Percentiles rank a stretch among this genome's conserved stretches.
These are phyloP conservation scores for Purshia tridentata DNA, from an alignment of 306 rosid species.

Conservation along the genomic window DNA sequence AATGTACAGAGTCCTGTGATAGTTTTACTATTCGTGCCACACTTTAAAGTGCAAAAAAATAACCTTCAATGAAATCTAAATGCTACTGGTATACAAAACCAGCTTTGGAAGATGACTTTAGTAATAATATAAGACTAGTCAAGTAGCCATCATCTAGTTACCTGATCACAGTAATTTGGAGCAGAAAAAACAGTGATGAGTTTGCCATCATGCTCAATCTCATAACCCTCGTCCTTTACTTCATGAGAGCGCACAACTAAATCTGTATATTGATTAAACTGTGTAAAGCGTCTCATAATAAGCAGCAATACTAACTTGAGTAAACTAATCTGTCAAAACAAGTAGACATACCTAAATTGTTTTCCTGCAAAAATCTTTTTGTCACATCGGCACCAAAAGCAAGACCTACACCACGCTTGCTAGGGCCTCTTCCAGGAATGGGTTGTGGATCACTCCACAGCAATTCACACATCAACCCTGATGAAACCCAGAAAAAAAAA, in stretches of 20 bases:
- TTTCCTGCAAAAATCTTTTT: conserved; percentile 80
- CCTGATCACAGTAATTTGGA: conserved; percentile 99
- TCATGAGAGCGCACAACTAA: conserved; percentile 98
- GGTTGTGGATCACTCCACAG: conserved; percentile 99
- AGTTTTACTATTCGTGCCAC: neutral
- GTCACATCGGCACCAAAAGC: conserved; percentile 92
- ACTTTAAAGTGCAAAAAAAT: neutral
- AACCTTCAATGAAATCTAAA: neutral
- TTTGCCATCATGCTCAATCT: conserved; percentile 95
- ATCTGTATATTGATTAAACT: conserved; percentile 47
- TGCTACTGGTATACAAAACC: neutral
- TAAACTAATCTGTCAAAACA: conserved; percentile 7
- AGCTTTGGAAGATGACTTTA: neutral
- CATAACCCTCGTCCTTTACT: conserved; percentile 98
- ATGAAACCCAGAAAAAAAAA: conserved; percentile 20
- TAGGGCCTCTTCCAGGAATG: conserved; percentile 90
- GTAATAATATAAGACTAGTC: neutral
- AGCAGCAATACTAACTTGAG: neutral
- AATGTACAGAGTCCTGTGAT: neutral
- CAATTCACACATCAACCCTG: conserved; percentile 97
- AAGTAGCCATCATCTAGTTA: conserved; percentile 27
- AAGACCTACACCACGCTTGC: conserved; percentile 99
- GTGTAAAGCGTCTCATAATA: conserved; percentile 14
- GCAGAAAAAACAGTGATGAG: conserved; percentile 99
- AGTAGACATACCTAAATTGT: conserved; percentile 64